These are phyloP conservation scores for Citrullus amarus DNA, from an alignment of 306 rosid genomes.

Conservation along the genomic window DNA sequence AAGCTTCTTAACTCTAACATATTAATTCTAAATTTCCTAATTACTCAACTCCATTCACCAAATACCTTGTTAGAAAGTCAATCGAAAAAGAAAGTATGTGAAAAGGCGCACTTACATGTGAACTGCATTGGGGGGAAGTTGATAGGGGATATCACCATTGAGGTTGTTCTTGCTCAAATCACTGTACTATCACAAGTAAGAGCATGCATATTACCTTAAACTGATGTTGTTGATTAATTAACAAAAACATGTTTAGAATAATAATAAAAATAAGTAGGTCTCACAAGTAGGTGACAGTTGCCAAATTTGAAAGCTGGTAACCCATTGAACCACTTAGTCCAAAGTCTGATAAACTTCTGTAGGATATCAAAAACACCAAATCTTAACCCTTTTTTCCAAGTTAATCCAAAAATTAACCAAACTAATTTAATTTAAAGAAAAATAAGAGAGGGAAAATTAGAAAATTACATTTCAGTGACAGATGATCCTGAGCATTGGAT, in stretches of 20 bases:
- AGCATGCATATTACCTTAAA: slow-evolving; percentile 21
- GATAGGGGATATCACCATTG: slow-evolving; percentile 69
- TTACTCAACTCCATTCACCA: too few relatives aligned
- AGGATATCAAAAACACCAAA: not conserved
- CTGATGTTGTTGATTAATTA: slow-evolving; percentile 13
- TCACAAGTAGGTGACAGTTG: slow-evolving; percentile 73
- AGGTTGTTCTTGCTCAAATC: slow-evolving; percentile 85
- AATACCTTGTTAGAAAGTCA: too few relatives aligned
- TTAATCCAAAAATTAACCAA: not conserved
- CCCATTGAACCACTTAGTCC: slow-evolving; percentile 72
- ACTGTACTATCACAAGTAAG: slow-evolving; percentile 67
- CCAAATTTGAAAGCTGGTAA: slow-evolving; percentile 62
- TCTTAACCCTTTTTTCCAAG: not conserved
- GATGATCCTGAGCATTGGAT: slow-evolving; percentile 73
- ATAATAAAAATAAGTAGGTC: slow-evolving; percentile 22
- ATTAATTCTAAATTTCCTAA: too few relatives aligned
- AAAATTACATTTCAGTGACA: slow-evolving; percentile 63
- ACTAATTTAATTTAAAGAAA: not conserved
- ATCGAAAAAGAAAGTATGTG: not conserved
- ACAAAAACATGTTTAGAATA: not conserved
- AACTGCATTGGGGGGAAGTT: slow-evolving; percentile 72
- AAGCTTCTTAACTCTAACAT: too few relatives aligned
- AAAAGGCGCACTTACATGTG: slow-evolving; percentile 34
- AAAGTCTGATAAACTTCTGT: slow-evolving; percentile 50
- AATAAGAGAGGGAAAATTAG: not conserved